Evolutionary conservation across 805 yeast genomes (phyloP).

Genomic region (Yamadazyma sp.): DNA sequence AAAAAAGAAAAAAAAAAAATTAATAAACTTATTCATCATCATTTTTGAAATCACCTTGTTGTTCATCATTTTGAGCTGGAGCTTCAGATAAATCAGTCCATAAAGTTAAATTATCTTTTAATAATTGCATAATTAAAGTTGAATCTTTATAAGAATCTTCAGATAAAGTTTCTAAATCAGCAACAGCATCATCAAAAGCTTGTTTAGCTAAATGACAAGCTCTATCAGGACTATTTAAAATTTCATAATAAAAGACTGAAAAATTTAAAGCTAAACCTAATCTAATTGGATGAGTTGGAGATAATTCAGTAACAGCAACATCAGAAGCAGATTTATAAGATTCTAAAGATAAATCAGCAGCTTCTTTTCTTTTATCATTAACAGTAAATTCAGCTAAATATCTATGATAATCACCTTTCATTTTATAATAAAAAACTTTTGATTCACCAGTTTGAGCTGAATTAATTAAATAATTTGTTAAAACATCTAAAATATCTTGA

Average conservation of each 20-base stretch:
- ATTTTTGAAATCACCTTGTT: conserved; percentile 16
- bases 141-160: conserved; percentile 99
- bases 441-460: conserved; percentile 96
- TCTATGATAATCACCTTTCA: conserved; percentile 99
- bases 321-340: conserved; percentile 95
- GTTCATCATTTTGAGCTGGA: conserved; percentile 40
- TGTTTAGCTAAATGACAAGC: conserved; percentile 99
- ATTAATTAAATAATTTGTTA: conserved; percentile 87
- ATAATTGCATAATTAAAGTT: conserved; percentile 96
- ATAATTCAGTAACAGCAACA: conserved; percentile 93
- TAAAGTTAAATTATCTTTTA: conserved; percentile 96
- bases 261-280: conserved; percentile 96
- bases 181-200: conserved; percentile 98
- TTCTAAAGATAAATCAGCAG: conserved; percentile 89
- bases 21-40: conserved; percentile 14
- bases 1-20: conserved; percentile 3
- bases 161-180: conserved; percentile 94
- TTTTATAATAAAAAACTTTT: conserved; percentile 96
- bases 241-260: conserved; percentile 97
- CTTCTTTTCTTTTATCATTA: conserved; percentile 86
- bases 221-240: conserved; percentile 96
- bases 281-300: conserved; percentile 98
- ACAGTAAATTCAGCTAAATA: conserved; percentile 95
- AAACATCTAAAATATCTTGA: conserved; percentile 86
- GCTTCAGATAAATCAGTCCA: conserved; percentile 97